Conservation (phyloP, 208 protist species). For the Crithidia mellificae region DNA sequence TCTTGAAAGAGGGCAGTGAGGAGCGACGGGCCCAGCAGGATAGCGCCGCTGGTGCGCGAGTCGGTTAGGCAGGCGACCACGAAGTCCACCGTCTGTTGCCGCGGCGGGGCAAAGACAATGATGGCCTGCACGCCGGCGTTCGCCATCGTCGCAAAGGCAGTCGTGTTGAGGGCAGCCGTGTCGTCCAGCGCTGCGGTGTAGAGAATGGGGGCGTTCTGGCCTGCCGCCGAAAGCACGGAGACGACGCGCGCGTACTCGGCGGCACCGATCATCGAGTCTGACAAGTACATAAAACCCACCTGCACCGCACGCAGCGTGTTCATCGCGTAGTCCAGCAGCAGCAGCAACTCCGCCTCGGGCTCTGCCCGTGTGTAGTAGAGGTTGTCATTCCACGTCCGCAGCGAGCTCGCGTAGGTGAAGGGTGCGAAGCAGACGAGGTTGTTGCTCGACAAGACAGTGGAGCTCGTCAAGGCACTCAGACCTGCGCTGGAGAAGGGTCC, state of each 20-base stretch:
- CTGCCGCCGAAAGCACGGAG: constrained; percentile 6
- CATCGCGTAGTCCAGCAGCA: constrained; percentile 34
- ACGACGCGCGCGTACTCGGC: constrained; percentile 25
- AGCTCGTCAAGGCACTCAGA: no score
- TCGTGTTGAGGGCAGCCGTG: constrained; percentile 12
- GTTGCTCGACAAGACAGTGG: background rate
- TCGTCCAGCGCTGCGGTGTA: constrained; percentile 28
- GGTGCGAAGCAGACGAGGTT: constrained; percentile 35
- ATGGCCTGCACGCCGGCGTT: constrained; percentile 46
- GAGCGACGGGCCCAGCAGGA: constrained; percentile 32
- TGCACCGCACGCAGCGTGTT: constrained; percentile 29
- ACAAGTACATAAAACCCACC: constrained; percentile 64
- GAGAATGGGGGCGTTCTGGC: constrained; percentile 7
- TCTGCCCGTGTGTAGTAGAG: constrained; percentile 51
- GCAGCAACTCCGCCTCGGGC: constrained; percentile 35
- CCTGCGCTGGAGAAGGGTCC: no score
- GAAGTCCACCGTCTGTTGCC: constrained; percentile 35
- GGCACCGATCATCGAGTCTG: constrained; percentile 35
- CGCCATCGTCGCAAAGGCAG: constrained; percentile 44
- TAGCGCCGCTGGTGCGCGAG: constrained; percentile 29
- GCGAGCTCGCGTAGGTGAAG: constrained; percentile 22
- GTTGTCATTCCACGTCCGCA: constrained; percentile 41
- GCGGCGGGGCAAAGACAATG: constrained; percentile 35
- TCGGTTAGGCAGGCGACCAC: constrained; percentile 30
- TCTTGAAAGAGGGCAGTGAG: constrained; percentile 24